Evolutionary conservation across 257 asterid genomes (phyloP), one percentile per base, ranked within the genome.

Genomic region (Coffea eugenioides): DNA sequence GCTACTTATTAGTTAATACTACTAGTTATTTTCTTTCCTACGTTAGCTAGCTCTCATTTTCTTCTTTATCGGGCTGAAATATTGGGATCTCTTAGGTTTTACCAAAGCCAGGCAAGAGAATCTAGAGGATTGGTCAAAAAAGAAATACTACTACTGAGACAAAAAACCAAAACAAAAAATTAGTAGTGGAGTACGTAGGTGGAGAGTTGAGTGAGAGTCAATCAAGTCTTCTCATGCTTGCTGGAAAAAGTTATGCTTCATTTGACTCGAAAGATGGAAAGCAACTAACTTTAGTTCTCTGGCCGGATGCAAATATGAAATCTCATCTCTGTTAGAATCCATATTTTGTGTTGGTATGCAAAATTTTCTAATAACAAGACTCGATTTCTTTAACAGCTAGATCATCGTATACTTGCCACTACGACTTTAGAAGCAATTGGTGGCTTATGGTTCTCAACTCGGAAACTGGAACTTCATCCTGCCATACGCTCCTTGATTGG

Each of bases 391-490:
- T 31, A 31, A 31, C 34, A 31, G 34, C 34, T 31, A 31, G 34
- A 31, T 31, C 34, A 31, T 31, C 34, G 34, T 31, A 0, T 31
- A 31, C 34, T 31, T 31, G 34, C 34, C 34, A 0, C 34, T 31
- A 31, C 34, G 34, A 31, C 34, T 25, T 86, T 95, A 82, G 84
- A 80, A 78, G 90, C 97, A 54, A 85, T 95, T 45, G 87, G 90
- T 75, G 95, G 93, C 68, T 79, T 95, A 85, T 93, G 98, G 97
- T 87, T 88, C 94, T 85, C 85, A 23, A 82, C 97, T 27, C 84
- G 91, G 75, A 95, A 90, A 85, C 84, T 93, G 46, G 96, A 93
- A 73, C 56, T 93, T 84, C 98, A 95, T 82, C 97, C 99, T 84
- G 96, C 94, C 54, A 74, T 93, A 73, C 88, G 87, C 52, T 85